Evolutionary conservation across 805 yeast species (phyloP).

Genomic region (Wickerhamomyces subpelliculosus): DNA sequence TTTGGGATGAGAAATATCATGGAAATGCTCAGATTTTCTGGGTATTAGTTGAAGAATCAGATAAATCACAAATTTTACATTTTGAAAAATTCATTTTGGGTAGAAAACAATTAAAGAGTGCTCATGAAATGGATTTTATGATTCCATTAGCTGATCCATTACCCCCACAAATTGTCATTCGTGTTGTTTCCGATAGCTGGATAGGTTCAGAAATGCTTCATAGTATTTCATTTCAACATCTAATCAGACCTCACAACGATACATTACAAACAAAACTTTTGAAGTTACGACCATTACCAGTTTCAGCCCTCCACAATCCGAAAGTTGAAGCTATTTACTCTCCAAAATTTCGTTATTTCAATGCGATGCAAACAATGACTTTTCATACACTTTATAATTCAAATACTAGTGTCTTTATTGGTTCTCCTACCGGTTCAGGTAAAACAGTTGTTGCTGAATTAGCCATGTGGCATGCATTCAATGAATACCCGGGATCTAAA

Average conservation of each 20-base stretch:
- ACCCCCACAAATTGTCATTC: conserved; percentile 82
- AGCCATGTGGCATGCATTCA: conserved; percentile 95
- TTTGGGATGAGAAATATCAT: conserved; percentile 78
- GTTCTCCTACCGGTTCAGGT: conserved; percentile 99
- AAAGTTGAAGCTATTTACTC: conserved; percentile 64
- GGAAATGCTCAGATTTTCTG: conserved; percentile 85
- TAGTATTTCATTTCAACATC: conserved; percentile 81
- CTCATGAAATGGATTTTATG: conserved; percentile 83
- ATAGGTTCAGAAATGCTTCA: conserved; percentile 74
- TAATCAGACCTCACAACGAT: conserved; percentile 83
- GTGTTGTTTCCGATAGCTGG: conserved; percentile 83
- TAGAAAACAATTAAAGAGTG: conserved; percentile 42
- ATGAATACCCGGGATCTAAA: conserved; percentile 79
- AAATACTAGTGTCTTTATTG: conserved; percentile 77
- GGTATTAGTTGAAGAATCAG: conserved; percentile 88
- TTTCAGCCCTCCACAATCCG: conserved; percentile 66
- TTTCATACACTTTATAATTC: conserved; percentile 84
- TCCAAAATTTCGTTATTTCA: conserved; percentile 71
- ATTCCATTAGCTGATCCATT: conserved; percentile 83
- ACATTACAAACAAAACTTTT: conserved; percentile 77
- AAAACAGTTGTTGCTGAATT: conserved; percentile 95
- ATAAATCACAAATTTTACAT: conserved; percentile 65
- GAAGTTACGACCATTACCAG: conserved; percentile 79
- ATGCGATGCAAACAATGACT: conserved; percentile 98
- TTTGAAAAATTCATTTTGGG: conserved; percentile 73